phyloP scores from a whole-genome alignment of 1,284 basidiomycete genomes.

The Cutaneotrichosporon spelunceum region DNA sequence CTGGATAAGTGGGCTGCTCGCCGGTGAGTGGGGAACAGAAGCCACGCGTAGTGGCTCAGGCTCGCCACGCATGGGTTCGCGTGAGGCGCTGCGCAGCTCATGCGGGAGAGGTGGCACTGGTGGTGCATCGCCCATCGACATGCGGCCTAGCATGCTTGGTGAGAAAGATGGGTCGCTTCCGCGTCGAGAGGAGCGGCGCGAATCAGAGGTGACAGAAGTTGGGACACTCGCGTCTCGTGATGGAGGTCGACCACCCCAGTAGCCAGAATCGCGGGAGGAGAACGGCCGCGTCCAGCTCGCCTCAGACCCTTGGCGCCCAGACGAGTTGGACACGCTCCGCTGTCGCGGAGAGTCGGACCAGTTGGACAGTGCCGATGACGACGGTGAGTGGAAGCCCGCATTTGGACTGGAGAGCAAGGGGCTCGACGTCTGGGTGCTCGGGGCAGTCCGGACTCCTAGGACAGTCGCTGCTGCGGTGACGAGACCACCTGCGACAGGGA shows the following conservation, averaged over 20 bases:
- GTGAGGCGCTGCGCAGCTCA: conserved; percentile 3
- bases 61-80: conserved; percentile 6
- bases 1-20: conserved; percentile 6
- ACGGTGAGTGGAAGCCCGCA: background rate
- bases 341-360: background rate
- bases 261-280: conserved; percentile 5
- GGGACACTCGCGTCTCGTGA: conserved; percentile 7
- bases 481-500: background rate
- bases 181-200: conserved; percentile 6
- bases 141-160: background rate
- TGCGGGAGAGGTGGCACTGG: conserved; percentile 3
- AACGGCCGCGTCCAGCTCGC: background rate
- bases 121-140: conserved; percentile 5
- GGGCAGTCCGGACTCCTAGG: background rate
- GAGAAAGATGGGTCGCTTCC: conserved; percentile 6
- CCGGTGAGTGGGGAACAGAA: conserved; percentile 1
- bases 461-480: background rate
- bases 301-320: background rate
- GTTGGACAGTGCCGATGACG: background rate
- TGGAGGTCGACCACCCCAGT: conserved; percentile 7
- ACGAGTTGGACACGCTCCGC: background rate
- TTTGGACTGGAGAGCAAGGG: background rate
- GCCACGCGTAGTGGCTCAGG: conserved; percentile 2
- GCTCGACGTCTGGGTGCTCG: background rate
- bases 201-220: conserved; percentile 9